Evolutionary conservation across 805 yeast genomes (phyloP).

Genomic region (Barnettozyma botsteinii): DNA sequence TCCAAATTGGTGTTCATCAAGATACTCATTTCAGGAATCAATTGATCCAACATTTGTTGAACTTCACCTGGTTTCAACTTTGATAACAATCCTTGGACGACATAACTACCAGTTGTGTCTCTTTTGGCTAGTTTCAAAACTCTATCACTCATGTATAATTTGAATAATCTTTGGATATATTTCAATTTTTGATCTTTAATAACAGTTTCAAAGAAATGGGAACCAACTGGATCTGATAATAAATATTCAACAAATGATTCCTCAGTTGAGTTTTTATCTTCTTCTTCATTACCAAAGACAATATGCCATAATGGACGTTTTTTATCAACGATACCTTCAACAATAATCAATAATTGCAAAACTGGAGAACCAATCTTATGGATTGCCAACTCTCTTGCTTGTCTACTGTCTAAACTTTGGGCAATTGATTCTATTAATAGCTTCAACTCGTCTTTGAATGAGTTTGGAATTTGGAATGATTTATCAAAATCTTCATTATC

Average conservation of each 20-base stretch:
- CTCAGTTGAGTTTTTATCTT: conserved; percentile 52
- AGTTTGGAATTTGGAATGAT: conserved; percentile 62
- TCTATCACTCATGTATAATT: conserved; percentile 66
- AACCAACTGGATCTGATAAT: conserved; percentile 84
- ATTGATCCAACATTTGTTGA: conserved; percentile 51
- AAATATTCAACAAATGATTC: conserved; percentile 80
- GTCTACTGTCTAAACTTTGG: conserved; percentile 32
- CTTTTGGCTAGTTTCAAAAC: conserved; percentile 69
- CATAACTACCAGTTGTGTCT: conserved; percentile 79
- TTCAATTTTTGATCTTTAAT: conserved; percentile 61
- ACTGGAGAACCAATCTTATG: conserved; percentile 87
- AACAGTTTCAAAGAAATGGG: conserved; percentile 79
- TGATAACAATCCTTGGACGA: conserved; percentile 64
- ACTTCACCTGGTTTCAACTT: conserved; percentile 60
- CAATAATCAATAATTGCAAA: conserved; percentile 65
- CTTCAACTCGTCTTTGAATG: conserved; percentile 57
- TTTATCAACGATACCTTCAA: conserved; percentile 75
- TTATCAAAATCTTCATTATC: conserved; percentile 68
- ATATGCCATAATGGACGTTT: conserved; percentile 67
- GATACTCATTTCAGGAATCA: conserved; percentile 61
- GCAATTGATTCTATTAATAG: conserved; percentile 40
- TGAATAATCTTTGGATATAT: conserved; percentile 65
- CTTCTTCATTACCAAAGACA: conserved; percentile 46
- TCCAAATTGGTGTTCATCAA: conserved; percentile 65
- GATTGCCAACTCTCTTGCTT: conserved; percentile 68